Conservation (phyloP, 2,329 filamentous ascomycete genomes). For the Ascochyta lentis region DNA sequence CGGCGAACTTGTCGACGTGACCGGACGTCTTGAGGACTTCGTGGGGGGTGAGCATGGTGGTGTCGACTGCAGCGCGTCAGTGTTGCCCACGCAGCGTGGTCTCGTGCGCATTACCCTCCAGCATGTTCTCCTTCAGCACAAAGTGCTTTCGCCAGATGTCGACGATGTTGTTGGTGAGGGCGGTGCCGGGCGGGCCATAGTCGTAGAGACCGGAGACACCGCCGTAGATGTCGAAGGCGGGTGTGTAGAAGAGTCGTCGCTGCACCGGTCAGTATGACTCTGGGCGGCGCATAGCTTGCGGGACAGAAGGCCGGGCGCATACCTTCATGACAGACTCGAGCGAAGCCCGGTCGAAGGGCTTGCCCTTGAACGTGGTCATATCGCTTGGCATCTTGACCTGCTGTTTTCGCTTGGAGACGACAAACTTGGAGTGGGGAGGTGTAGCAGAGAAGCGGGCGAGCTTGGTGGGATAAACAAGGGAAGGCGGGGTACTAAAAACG, state of each 20-base stretch:
- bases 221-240: conserved; percentile 93
- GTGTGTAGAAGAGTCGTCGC: conserved; percentile 78
- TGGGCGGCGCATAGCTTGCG: conserved; percentile 4
- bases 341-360: conserved; percentile 81
- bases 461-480: conserved; percentile 39
- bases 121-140: conserved; percentile 91
- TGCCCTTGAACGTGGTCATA: conserved; percentile 71
- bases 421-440: conserved; percentile 36
- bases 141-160: conserved; percentile 94
- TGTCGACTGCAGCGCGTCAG: conserved; percentile 67
- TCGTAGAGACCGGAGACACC: conserved; percentile 90
- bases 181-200: conserved; percentile 88
- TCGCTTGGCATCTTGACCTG: conserved; percentile 39
- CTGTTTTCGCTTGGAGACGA: conserved; percentile 40
- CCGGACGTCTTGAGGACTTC: conserved; percentile 91
- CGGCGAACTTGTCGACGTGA: conserved; percentile 96
- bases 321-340: conserved; percentile 88
- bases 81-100: conserved; percentile 8
- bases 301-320: conserved; percentile 59
- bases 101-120: conserved; percentile 60
- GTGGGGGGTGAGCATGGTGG: conserved; percentile 90
- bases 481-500: conserved; percentile 44
- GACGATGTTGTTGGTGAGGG: conserved; percentile 85
- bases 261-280: conserved; percentile 38
- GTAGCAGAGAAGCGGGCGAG: conserved; percentile 38